These are phyloP conservation scores for Asclepias syriaca DNA, from an alignment of 257 asterid species.

Conservation along the genomic window DNA sequence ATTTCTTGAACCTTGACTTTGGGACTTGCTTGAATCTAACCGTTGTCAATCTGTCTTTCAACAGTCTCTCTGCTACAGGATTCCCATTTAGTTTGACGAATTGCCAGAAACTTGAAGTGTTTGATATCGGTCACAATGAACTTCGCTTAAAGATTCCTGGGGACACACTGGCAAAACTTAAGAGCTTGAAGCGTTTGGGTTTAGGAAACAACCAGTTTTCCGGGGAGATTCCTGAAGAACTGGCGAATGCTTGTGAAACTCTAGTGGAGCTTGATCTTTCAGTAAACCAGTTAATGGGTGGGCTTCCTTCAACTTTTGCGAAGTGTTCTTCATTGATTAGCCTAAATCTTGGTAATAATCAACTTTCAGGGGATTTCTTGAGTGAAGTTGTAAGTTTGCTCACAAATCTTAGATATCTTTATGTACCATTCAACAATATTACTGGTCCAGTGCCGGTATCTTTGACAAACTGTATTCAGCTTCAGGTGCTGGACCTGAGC, in stretches of 20 bases:
- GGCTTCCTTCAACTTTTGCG: slow-evolving; percentile 49
- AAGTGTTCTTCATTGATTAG: slow-evolving; percentile 49
- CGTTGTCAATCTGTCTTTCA: slow-evolving; percentile 50
- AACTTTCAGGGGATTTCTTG: slow-evolving; percentile 70
- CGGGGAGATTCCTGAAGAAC: slow-evolving; percentile 61
- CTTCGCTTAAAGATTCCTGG: slow-evolving; percentile 55
- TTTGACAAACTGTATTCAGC: slow-evolving; percentile 46
- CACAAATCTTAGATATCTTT: slow-evolving; percentile 43
- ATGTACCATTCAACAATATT: slow-evolving; percentile 59
- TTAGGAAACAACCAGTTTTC: slow-evolving; percentile 50
- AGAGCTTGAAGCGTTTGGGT: slow-evolving; percentile 41
- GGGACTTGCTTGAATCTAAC: slow-evolving; percentile 55
- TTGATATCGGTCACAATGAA: slow-evolving; percentile 54
- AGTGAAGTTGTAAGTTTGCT: slow-evolving; percentile 61
- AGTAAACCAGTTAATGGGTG: slow-evolving; percentile 50
- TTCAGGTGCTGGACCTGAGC: slow-evolving; percentile 73
- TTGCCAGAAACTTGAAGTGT: slow-evolving; percentile 52
- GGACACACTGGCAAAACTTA: slow-evolving; percentile 38
- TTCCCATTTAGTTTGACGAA: slow-evolving; percentile 47
- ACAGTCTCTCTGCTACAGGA: slow-evolving; percentile 45
- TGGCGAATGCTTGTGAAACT: slow-evolving; percentile 47
- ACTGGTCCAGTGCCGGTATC: slow-evolving; percentile 63
- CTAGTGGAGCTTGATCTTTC: slow-evolving; percentile 84
- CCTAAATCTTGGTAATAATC: slow-evolving; percentile 66
- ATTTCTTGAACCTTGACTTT: slow-evolving; percentile 37